Evolutionary conservation across 805 yeast genomes (phyloP).

Genomic region (Candida maltosa): DNA sequence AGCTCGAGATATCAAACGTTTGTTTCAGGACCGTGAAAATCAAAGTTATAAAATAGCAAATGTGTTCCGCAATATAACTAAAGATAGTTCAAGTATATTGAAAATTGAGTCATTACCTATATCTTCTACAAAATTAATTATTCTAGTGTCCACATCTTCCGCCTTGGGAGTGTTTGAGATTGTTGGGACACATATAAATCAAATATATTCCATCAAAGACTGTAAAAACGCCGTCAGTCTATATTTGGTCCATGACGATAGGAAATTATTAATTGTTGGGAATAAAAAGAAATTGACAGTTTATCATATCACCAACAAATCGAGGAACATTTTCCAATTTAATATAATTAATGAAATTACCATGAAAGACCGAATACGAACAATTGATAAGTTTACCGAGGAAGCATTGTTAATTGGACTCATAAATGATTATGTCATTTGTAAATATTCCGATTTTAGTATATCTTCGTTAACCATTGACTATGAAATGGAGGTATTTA

Average conservation of each 20-base stretch:
- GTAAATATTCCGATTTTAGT: constrained; percentile 19
- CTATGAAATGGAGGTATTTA: constrained; percentile 16
- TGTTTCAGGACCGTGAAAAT: constrained; percentile 13
- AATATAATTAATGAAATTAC: constrained; percentile 19
- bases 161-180: constrained; percentile 22
- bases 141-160: constrained; percentile 23
- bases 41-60: constrained; percentile 16
- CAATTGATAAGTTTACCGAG: constrained; percentile 12
- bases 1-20: constrained; percentile 8
- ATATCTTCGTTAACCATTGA: constrained; percentile 16
- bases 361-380: constrained; percentile 29
- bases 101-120: constrained; percentile 11
- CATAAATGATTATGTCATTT: constrained; percentile 20
- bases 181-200: constrained; percentile 32
- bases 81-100: constrained; percentile 9
- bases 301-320: constrained; percentile 22
- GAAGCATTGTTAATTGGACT: constrained; percentile 20
- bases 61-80: constrained; percentile 15
- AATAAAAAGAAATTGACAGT: constrained; percentile 27
- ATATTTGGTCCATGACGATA: constrained; percentile 14
- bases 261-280: constrained; percentile 23
- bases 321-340: constrained; percentile 29
- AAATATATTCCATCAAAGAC: constrained; percentile 27
- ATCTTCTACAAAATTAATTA: constrained; percentile 3
- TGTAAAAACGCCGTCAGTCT: constrained; percentile 13